Conservation (phyloP, 768 basidiomycete species). For the Nidula microcarpa region DNA sequence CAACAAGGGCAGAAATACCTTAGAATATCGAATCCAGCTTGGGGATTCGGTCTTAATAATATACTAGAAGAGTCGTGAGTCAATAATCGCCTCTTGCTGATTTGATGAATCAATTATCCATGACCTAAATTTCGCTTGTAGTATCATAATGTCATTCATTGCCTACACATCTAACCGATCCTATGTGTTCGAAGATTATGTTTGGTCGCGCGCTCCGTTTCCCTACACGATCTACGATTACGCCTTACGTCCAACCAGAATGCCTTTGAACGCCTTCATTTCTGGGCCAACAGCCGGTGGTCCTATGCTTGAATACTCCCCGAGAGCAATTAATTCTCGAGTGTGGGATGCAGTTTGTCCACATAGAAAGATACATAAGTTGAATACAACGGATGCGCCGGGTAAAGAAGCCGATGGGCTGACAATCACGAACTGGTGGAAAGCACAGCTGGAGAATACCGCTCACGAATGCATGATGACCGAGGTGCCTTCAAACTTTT, state of each 20-base stretch:
- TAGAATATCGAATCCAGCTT: background rate
- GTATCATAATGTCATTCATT: background rate
- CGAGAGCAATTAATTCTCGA: background rate
- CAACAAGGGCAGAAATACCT: background rate
- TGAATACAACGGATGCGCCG: background rate
- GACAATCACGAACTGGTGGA: background rate
- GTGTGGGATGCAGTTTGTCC: background rate
- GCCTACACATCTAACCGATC: background rate
- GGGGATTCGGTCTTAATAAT: background rate
- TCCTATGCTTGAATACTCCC: background rate
- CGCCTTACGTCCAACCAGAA: background rate
- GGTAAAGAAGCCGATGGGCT: background rate
- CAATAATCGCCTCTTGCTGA: too few relatives aligned
- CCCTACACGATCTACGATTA: background rate
- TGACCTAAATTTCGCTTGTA: background rate
- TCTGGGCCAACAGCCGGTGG: background rate
- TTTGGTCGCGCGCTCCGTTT: background rate
- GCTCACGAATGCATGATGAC: background rate
- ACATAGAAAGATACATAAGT: background rate
- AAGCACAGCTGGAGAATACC: background rate
- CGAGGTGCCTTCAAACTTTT: too few relatives aligned
- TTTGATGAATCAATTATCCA: too few relatives aligned
- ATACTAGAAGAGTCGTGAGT: background rate
- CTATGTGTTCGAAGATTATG: background rate
- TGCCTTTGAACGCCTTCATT: background rate